phyloP scores from a whole-genome alignment of 2,329 filamentous ascomycete species.

The Calonectria crousiana region DNA sequence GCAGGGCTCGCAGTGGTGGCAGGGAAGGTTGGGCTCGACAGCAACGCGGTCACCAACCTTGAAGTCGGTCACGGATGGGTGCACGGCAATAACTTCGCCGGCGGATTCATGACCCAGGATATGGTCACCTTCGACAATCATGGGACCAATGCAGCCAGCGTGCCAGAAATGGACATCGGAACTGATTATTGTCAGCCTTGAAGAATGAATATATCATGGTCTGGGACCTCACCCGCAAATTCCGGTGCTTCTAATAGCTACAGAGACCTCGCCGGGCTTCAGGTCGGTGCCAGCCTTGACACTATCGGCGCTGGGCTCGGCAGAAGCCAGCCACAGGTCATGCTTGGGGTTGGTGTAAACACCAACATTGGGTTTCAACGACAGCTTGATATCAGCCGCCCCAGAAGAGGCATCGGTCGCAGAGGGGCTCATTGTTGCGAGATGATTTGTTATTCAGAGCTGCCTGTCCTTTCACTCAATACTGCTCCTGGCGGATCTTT shows the following conservation, averaged over 20 bases:
- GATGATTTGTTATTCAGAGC: slow-evolving; percentile 25
- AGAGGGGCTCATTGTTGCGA: slow-evolving; percentile 50
- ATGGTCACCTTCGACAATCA: slow-evolving; percentile 90
- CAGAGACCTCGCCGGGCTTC: slow-evolving; percentile 84
- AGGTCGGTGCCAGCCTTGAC: slow-evolving; percentile 77
- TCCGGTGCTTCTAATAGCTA: slow-evolving; percentile 92
- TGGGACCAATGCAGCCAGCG: slow-evolving; percentile 92
- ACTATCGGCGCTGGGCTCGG: slow-evolving; percentile 80
- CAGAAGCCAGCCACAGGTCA: slow-evolving; percentile 88
- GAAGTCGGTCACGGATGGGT: slow-evolving; percentile 82
- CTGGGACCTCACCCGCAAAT: slow-evolving; percentile 81
- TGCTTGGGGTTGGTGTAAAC: slow-evolving; percentile 96
- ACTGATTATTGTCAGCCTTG: slow-evolving; percentile 56
- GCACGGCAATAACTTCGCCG: slow-evolving; percentile 84
- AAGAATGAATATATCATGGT: slow-evolving; percentile 8
- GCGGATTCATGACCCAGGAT: slow-evolving; percentile 96
- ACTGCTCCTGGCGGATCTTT: slow-evolving; percentile 19
- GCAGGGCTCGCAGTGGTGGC: slow-evolving; percentile 90
- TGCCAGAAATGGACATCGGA: slow-evolving; percentile 99
- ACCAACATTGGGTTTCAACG: slow-evolving; percentile 86
- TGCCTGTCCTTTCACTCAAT: slow-evolving; percentile 24
- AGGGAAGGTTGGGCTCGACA: slow-evolving; percentile 94
- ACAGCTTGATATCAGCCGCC: slow-evolving; percentile 39
- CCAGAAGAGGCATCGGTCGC: slow-evolving; percentile 45
- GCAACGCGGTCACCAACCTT: slow-evolving; percentile 91